phyloP scores from a whole-genome alignment of 441 rosid species.

The Adansonia gregorii region DNA sequence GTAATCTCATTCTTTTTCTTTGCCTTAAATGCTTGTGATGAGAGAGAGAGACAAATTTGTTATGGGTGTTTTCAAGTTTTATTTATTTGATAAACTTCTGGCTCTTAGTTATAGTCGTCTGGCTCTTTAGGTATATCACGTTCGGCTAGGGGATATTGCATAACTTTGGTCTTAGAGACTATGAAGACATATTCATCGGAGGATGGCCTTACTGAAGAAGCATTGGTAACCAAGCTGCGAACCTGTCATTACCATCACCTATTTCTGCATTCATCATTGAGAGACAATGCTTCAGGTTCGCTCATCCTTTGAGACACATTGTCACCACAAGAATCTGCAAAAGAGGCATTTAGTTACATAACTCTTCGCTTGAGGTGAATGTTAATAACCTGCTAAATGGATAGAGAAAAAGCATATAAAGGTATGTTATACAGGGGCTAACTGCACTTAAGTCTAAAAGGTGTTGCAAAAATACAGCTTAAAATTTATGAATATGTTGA shows the following conservation, averaged over 20 bases:
- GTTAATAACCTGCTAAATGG: conserved; percentile 16
- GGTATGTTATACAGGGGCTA: neutral
- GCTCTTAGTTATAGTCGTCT: conserved; percentile 8
- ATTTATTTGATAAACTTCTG: conserved; percentile 4
- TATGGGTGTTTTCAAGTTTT: conserved; percentile 19
- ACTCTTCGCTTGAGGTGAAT: neutral
- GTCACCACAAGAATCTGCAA: conserved; percentile 1
- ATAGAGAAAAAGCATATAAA: conserved; percentile 5
- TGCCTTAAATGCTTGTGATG: conserved; percentile 3
- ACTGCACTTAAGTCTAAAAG: neutral
- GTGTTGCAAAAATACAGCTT: neutral
- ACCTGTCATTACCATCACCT: conserved; percentile 86
- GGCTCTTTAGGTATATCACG: conserved; percentile 72
- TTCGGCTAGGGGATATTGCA: conserved; percentile 92
- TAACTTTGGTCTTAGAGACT: conserved; percentile 81
- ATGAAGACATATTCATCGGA: conserved; percentile 93
- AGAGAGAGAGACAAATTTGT: neutral
- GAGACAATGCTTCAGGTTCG: conserved; percentile 83
- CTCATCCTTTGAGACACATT: neutral
- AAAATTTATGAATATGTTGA: neutral
- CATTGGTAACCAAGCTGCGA: conserved; percentile 90
- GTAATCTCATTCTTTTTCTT: neutral
- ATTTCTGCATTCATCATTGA: conserved; percentile 83
- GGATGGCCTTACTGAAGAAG: conserved; percentile 97
- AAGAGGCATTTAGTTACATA: neutral